phyloP scores from a whole-genome alignment of 192 early-diverging fungal species.

The Phlyctochytrium arcticum region DNA sequence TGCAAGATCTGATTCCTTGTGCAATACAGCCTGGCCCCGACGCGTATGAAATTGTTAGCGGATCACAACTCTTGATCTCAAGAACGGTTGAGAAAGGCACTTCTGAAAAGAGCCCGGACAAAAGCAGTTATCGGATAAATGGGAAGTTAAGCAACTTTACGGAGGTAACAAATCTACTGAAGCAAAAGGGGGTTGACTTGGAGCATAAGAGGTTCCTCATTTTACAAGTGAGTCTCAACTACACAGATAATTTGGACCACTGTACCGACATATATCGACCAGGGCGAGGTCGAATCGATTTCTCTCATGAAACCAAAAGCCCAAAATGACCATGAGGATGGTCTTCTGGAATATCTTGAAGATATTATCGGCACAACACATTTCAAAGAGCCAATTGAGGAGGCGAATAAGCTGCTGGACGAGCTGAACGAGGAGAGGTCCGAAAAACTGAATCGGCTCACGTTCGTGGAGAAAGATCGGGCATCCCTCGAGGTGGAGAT shows the following conservation, averaged over 20 bases:
- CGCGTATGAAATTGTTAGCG: slow-evolving; percentile 53
- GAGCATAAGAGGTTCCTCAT: slow-evolving; percentile 98
- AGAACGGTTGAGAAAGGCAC: slow-evolving; percentile 49
- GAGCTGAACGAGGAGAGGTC: slow-evolving; percentile 68
- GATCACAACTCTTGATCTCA: slow-evolving; percentile 73
- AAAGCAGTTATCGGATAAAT: slow-evolving; percentile 48
- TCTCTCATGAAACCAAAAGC: slow-evolving; percentile 97
- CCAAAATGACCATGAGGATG: slow-evolving; percentile 87
- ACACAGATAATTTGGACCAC: no score
- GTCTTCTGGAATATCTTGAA: slow-evolving; percentile 94
- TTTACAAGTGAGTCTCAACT: no score
- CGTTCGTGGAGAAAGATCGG: slow-evolving; percentile 87
- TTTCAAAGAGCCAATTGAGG: slow-evolving; percentile 84
- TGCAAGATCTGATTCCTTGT: not conserved
- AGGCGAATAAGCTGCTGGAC: slow-evolving; percentile 65
- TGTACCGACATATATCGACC: not conserved
- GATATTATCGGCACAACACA: slow-evolving; percentile 94
- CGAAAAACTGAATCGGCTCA: slow-evolving; percentile 78
- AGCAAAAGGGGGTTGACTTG: slow-evolving; percentile 84
- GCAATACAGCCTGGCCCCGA: slow-evolving; percentile 53
- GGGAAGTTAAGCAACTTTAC: slow-evolving; percentile 61
- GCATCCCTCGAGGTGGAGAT: slow-evolving; percentile 63
- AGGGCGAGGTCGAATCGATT: slow-evolving; percentile 99
- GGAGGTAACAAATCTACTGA: slow-evolving; percentile 80
- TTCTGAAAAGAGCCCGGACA: slow-evolving; percentile 34